Conservation (phyloP, 306 rosid species). For the Alnus glutinosa region DNA sequence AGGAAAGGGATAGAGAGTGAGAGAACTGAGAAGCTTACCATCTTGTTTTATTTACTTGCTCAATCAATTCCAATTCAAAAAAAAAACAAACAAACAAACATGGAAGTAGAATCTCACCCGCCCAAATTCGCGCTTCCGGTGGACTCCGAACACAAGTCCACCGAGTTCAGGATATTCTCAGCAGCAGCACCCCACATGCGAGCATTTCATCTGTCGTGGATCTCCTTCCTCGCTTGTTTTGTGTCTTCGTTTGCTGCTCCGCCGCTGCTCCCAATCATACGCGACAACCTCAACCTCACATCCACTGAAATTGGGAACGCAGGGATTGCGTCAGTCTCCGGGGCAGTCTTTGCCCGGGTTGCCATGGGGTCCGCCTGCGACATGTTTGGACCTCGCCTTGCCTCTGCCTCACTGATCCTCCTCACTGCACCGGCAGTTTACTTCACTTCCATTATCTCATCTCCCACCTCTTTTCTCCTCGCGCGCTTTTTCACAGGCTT, state of each 20-base stretch:
- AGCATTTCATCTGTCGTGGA: conserved; percentile 83
- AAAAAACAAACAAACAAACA: too few relatives aligned
- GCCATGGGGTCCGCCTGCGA: conserved; percentile 93
- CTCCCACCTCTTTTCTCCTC: conserved; percentile 59
- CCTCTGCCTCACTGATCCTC: conserved; percentile 65
- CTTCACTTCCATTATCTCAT: conserved; percentile 51
- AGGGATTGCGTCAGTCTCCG: conserved; percentile 83
- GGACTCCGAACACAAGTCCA: conserved; percentile 85
- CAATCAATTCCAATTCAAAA: background rate
- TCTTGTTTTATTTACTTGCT: background rate
- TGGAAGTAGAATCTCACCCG: conserved; percentile 43
- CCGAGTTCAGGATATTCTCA: conserved; percentile 64
- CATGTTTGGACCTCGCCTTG: conserved; percentile 75
- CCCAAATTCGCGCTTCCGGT: conserved; percentile 56
- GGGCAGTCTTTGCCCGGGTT: conserved; percentile 76
- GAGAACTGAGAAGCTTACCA: background rate
- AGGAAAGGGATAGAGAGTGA: background rate
- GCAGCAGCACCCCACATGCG: conserved; percentile 80
- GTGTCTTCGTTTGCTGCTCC: conserved; percentile 79
- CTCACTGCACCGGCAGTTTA: conserved; percentile 72
- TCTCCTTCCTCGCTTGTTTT: conserved; percentile 78
- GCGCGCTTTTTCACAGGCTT: conserved; percentile 85
- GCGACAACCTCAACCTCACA: conserved; percentile 84
- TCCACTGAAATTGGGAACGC: conserved; percentile 94
- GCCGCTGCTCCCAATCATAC: conserved; percentile 76